These are phyloP conservation scores for Datura wrightii DNA, from an alignment of 257 asterid species.

Conservation along the genomic window DNA sequence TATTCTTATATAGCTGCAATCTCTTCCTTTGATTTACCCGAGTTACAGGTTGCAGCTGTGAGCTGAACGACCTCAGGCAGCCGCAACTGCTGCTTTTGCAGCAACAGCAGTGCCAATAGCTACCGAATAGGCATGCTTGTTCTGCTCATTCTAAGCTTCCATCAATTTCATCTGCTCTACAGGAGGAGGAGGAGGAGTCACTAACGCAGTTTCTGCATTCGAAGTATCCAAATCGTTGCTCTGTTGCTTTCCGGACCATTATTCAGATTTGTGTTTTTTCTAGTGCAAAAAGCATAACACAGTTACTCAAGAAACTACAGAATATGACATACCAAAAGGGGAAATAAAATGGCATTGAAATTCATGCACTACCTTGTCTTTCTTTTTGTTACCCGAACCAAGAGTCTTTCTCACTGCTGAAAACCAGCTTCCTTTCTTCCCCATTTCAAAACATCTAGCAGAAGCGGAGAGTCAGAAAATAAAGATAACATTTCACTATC, in stretches of 20 bases:
- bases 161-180: conserved; percentile 53
- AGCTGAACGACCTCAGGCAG: conserved; percentile 84
- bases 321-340: conserved; percentile 9
- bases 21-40: conserved; percentile 65
- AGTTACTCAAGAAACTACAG: background rate
- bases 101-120: conserved; percentile 80
- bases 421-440: conserved; percentile 67
- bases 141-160: conserved; percentile 74
- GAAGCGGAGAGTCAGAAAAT: background rate
- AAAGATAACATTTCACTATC: background rate
- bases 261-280: conserved; percentile 52
- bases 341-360: background rate
- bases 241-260: conserved; percentile 62
- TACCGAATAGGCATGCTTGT: conserved; percentile 69
- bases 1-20: conserved; percentile 68
- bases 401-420: conserved; percentile 63
- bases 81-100: conserved; percentile 88
- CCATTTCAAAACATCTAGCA: conserved; percentile 56
- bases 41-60: conserved; percentile 53
- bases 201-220: conserved; percentile 43
- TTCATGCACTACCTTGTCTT: conserved; percentile 51
- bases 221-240: conserved; percentile 44
- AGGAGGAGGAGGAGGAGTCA: conserved; percentile 39
- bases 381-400: conserved; percentile 50
- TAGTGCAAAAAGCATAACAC: conserved; percentile 33